phyloP scores from a whole-genome alignment of 2,329 filamentous ascomycete species.

The Aspergillus flavus region DNA sequence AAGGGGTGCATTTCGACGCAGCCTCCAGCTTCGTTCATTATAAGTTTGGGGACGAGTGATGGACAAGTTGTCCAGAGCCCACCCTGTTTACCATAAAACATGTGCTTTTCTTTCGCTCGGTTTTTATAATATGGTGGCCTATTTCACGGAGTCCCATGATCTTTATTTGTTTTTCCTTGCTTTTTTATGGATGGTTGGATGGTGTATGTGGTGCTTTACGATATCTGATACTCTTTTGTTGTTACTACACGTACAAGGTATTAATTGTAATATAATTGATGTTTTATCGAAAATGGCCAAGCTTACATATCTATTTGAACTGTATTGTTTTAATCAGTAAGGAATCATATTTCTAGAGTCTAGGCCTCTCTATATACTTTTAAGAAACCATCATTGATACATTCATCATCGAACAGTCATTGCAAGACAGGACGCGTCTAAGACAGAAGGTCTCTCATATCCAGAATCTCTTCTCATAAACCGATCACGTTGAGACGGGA shows the following conservation, averaged over 20 bases:
- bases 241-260: conserved; percentile 9
- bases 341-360: conserved; percentile 11
- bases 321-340: not conserved
- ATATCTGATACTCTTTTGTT: conserved; percentile 10
- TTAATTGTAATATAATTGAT: conserved; percentile 24
- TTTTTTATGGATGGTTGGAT: conserved; percentile 13
- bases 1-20: not conserved
- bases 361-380: conserved; percentile 26
- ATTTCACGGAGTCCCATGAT: conserved; percentile 1
- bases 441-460: not conserved
- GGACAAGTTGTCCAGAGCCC: not conserved
- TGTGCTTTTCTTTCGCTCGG: not conserved
- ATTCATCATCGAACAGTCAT: conserved; percentile 28
- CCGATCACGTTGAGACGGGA: not conserved
- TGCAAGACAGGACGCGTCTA: conserved; percentile 7
- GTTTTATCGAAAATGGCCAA: too few species aligned
- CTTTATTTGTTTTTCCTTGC: conserved; percentile 1
- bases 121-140: not conserved
- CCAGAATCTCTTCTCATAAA: not conserved
- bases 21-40: too few species aligned
- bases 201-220: conserved; percentile 15
- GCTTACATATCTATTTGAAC: not conserved
- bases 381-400: conserved; percentile 25
- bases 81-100: not conserved
- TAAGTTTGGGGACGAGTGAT: not conserved